Conservation (phyloP, 805 yeast genomes). For the Scheffersomyces ergatensis region DNA sequence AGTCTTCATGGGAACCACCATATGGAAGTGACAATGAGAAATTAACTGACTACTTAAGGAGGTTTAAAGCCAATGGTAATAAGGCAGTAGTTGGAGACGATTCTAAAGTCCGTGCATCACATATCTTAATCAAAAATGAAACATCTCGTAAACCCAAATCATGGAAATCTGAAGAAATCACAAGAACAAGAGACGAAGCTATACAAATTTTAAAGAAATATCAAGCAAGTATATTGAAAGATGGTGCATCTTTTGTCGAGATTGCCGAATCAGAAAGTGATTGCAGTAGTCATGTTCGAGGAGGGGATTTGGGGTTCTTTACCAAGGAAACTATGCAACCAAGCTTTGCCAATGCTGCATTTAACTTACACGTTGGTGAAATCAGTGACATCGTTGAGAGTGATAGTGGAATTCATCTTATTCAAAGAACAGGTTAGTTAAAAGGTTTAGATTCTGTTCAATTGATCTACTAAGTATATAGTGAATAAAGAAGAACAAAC, state of each 20-base stretch:
- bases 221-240: conserved; percentile 58
- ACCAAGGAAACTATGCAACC: conserved; percentile 96
- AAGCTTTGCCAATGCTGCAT: conserved; percentile 84
- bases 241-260: conserved; percentile 64
- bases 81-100: conserved; percentile 47
- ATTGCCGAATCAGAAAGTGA: conserved; percentile 84
- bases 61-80: conserved; percentile 29
- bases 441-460: no score
- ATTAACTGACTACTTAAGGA: conserved; percentile 56
- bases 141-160: conserved; percentile 89
- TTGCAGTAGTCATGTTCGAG: conserved; percentile 79
- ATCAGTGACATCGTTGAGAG: conserved; percentile 80
- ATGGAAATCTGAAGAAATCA: conserved; percentile 78
- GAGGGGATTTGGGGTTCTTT: conserved; percentile 91
- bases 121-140: conserved; percentile 77
- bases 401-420: conserved; percentile 86
- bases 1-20: conserved; percentile 91
- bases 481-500: no score
- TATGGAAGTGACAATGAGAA: conserved; percentile 68
- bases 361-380: conserved; percentile 77
- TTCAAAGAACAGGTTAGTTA: conserved; percentile 74
- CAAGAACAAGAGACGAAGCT: conserved; percentile 83
- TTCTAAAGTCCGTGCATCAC: conserved; percentile 74
- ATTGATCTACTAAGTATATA: no score
- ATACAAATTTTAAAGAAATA: conserved; percentile 56